Evolutionary conservation across 2,329 filamentous ascomycete species (phyloP).

Genomic region (Colletotrichum chrysophilum): DNA sequence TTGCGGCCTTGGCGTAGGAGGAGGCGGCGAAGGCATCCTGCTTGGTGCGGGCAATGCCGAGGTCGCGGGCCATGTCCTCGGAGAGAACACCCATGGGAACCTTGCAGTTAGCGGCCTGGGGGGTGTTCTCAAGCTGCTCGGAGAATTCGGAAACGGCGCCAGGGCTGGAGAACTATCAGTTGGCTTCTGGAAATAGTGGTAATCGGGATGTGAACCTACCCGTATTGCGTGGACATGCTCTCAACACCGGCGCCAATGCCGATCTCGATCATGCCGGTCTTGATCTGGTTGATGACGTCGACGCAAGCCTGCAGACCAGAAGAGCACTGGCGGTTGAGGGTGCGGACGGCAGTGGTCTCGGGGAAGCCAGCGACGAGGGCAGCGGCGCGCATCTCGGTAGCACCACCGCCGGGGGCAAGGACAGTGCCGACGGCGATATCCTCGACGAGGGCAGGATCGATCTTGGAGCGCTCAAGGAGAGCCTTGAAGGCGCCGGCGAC

Average conservation of each 20-base stretch:
- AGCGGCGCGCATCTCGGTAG: conserved; percentile 95
- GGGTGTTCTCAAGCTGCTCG: conserved; percentile 80
- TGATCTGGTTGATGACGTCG: conserved; percentile 93
- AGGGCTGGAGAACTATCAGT: conserved; percentile 56
- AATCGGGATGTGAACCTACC: conserved; percentile 54
- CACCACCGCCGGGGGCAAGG: conserved; percentile 89
- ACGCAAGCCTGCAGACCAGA: conserved; percentile 91
- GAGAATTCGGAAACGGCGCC: conserved; percentile 91
- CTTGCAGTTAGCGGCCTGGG: conserved; percentile 92
- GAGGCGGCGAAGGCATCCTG: conserved; percentile 95
- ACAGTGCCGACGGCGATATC: conserved; percentile 93
- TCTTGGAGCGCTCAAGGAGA: conserved; percentile 82
- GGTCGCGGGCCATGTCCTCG: conserved; percentile 92
- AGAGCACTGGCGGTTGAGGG: conserved; percentile 93
- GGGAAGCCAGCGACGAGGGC: conserved; percentile 91
- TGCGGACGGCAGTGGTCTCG: conserved; percentile 81
- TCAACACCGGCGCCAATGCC: conserved; percentile 95
- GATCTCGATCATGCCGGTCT: conserved; percentile 90
- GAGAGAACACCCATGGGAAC: conserved; percentile 95
- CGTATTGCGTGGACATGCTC: conserved; percentile 94
- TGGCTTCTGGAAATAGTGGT: not conserved
- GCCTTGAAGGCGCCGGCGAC: conserved; percentile 83
- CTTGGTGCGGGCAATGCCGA: conserved; percentile 69
- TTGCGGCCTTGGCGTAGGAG: conserved; percentile 88
- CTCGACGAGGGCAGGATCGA: conserved; percentile 87